Evolutionary conservation across 148 eudicot genomes (phyloP), one percentile per base, ranked within the genome.

Genomic region (Persicaria tinctoria): DNA sequence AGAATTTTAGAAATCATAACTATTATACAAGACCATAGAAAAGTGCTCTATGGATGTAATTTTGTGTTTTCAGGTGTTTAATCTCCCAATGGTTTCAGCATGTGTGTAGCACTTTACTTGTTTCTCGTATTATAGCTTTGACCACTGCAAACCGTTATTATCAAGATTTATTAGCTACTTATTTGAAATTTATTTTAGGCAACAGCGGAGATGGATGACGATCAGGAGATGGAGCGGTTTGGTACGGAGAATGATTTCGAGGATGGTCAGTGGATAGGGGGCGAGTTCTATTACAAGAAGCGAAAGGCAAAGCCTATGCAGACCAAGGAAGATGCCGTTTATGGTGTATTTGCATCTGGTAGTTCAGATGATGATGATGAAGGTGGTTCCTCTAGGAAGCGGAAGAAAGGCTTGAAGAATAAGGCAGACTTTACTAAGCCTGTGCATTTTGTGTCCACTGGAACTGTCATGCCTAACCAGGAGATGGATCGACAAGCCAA

Each of bases 211-310:
- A 93, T 93, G 97, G 94, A 89, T 27, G 98, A 91, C 44, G 73
- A 86, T 85, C 95, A 91, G 78, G 97, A 89, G 49, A 85, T 83
- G 89, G 98, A 91, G 79, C 84, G 78, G 53, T 93, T 93, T 76
- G 89, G 89, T 12, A 79, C 83, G 85, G 98, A 93, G 8, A 91
- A 93, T 0, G 97, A 93, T 79, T 93, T 51, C 68, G 94, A 93
- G 59, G 94, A 83, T 27, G 94, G 87, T 1, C 87, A 88, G 77
- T 93, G 83, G 81, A 86, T 88, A 1, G 92, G 85, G 46, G 91
- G 84, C 1, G 95, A 93, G 82, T 91, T 93, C 56, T 87, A 73
- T 74, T 89, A 82, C 81, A 78, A 89, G 18, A 87, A 85, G 70
- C 87, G 97, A 6, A 91, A 89, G 82, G 86, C 83, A n/a, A 94